Percentiles rank a stretch among this genome's conserved stretches.
Conservation (phyloP, 805 yeast genomes). For the Nakazawaea anatomiae region DNA sequence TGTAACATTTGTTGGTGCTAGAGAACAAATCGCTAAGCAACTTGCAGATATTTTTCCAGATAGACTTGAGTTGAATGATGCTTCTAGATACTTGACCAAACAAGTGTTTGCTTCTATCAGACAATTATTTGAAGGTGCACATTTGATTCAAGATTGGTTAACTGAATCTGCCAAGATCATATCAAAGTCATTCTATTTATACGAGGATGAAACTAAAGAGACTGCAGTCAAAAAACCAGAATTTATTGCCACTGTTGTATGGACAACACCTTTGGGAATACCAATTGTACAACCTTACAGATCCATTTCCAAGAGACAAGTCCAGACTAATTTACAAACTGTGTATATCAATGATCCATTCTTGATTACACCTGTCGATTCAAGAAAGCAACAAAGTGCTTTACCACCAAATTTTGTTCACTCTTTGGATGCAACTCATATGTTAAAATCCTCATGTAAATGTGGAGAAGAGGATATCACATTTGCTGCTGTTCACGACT, state of each 20-base stretch:
- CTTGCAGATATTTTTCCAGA: conserved; percentile 48
- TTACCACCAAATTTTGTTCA: conserved; percentile 95
- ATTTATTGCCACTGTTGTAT: conserved; percentile 82
- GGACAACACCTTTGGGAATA: conserved; percentile 95
- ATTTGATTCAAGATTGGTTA: conserved; percentile 93
- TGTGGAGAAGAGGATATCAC: conserved; percentile 61
- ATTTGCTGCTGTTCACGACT: conserved; percentile 96
- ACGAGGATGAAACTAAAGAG: conserved; percentile 38
- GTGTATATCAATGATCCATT: conserved; percentile 88
- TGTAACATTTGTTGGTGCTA: conserved; percentile 91
- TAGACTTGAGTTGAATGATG: conserved; percentile 31
- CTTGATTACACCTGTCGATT: conserved; percentile 72
- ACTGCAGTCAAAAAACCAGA: conserved; percentile 46
- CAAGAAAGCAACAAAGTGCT: conserved; percentile 86
- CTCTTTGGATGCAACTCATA: conserved; percentile 94
- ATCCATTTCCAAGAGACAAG: conserved; percentile 52
- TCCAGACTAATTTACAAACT: conserved; percentile 81
- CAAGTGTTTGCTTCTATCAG: conserved; percentile 81
- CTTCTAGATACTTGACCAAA: conserved; percentile 62
- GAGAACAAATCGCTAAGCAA: conserved; percentile 80
- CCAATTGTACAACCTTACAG: conserved; percentile 98
- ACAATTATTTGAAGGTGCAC: conserved; percentile 86
- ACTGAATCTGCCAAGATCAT: conserved; percentile 81
- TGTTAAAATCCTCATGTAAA: conserved; percentile 81
- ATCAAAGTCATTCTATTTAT: conserved; percentile 69